Base-by-base conservation (phyloP, 2,329 filamentous ascomycete genomes). In the Sporothrix phasma region DNA sequence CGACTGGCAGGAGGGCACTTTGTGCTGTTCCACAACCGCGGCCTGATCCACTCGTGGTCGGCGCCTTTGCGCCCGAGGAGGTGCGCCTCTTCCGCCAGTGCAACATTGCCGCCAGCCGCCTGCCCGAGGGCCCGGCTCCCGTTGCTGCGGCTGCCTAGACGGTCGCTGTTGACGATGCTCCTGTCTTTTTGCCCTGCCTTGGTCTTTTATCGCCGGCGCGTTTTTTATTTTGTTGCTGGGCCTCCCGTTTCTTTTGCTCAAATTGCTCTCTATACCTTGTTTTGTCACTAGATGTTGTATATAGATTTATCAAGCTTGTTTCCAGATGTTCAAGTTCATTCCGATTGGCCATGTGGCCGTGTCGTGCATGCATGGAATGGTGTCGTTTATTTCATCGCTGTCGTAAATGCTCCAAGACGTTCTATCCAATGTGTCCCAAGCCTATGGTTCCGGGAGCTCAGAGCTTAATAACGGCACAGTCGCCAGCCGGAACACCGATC, bases 21-120 rank as follows among this genome's bases (percentile, higher is more conserved):
- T 65, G 89, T 90, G 0, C 77, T 92, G 37, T 92, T 92, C 74
- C 87, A 92, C 73, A 92, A 92, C 71, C 83, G 88, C 13, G 89
- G 88, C 1, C 79, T 90, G 15, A 73, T 92, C 62, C 89, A 93
- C 73, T 87, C 84, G 89, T 92, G 1, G 88, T 90, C 0, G 89
- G 89, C 0, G 86, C 86, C 0, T 92, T 92, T 74, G 80, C 81
- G 4, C 82, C 87, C 49, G 82, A 88, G 22, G 88, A 92, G 76
- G 84, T 91, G 26, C 76, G 89, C 46, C 73, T 92, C 65, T 92
- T 92, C 72, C 77, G 88, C 66, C 89, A 92, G 77, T 92, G 89
- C 74, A 92, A 92, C 72, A 79, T 92, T 73, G 88, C 88, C n/a
- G 85, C 82, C 4, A 87, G 82, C 66, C 19, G 62, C 46, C 31